Conservation (phyloP, 345 rosid genomes). For the Erodium maritimum region DNA sequence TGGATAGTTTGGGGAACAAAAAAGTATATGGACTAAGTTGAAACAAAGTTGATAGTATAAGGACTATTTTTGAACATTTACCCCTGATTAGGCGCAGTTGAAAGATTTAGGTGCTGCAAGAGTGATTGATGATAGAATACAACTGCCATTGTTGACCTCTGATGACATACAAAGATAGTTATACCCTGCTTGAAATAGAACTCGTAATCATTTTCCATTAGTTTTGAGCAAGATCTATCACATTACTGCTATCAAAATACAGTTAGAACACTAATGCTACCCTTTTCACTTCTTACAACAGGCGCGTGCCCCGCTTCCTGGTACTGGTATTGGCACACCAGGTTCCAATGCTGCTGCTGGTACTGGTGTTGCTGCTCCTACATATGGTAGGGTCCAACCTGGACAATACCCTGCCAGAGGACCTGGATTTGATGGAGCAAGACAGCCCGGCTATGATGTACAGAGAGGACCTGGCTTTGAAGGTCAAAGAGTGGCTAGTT, state of each 20-base stretch:
- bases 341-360: constrained; percentile 16
- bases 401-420: constrained; percentile 37
- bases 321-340: constrained; percentile 10
- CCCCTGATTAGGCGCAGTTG: neutral
- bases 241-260: too few relatives aligned
- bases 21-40: too few relatives aligned
- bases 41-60: too few relatives aligned
- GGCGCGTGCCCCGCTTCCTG: constrained; percentile 7
- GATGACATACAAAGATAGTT: neutral
- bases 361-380: constrained; percentile 19
- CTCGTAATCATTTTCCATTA: too few relatives aligned
- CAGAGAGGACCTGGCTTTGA: constrained; percentile 21
- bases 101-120: neutral
- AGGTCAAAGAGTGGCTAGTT: constrained; percentile 15
- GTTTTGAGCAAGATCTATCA: neutral
- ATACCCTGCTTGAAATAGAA: neutral
- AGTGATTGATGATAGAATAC: neutral
- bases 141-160: neutral
- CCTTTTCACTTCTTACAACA: neutral
- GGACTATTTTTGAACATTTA: too few relatives aligned
- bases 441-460: constrained; percentile 15
- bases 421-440: constrained; percentile 22
- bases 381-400: constrained; percentile 47
- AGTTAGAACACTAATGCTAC: neutral
- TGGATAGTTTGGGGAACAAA: too few relatives aligned